Evolutionary conservation across 306 rosid species (phyloP).

Genomic region (Prunus kanzakura): DNA sequence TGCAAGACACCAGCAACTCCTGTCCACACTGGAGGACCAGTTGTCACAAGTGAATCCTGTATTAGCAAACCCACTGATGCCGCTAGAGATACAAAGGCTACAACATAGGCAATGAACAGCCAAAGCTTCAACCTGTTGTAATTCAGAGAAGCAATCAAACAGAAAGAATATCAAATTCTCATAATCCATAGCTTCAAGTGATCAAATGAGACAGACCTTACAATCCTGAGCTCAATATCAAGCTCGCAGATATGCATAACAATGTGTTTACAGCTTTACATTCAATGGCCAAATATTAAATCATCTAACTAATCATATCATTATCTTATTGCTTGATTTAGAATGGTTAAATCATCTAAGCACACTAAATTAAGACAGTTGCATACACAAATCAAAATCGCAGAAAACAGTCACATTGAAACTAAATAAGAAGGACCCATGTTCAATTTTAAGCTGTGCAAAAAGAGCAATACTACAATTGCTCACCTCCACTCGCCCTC

Average conservation of each 20-base stretch:
- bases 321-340: not conserved
- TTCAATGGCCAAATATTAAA: not conserved
- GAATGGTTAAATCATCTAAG: not conserved
- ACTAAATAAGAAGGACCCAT: not conserved
- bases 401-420: not conserved
- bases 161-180: not conserved
- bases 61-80: slow-evolving; percentile 93
- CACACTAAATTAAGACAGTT: not conserved
- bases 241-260: not conserved
- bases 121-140: slow-evolving; percentile 87
- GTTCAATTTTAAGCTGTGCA: not conserved
- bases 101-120: slow-evolving; percentile 96
- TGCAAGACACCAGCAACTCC: slow-evolving; percentile 95
- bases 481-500: slow-evolving; percentile 97
- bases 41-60: slow-evolving; percentile 79
- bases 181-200: not conserved
- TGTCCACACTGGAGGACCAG: slow-evolving; percentile 88
- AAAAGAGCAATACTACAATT: not conserved
- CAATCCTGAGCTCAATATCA: not conserved
- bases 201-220: not conserved
- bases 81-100: slow-evolving; percentile 94
- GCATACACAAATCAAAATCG: not conserved
- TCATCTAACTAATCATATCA: not conserved
- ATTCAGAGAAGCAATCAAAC: slow-evolving; percentile 14
- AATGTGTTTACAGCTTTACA: not conserved